Percentiles rank a stretch among this genome's conserved stretches.
Conservation (phyloP, 805 yeast genomes). For the Suhomyces xylopsoci region DNA sequence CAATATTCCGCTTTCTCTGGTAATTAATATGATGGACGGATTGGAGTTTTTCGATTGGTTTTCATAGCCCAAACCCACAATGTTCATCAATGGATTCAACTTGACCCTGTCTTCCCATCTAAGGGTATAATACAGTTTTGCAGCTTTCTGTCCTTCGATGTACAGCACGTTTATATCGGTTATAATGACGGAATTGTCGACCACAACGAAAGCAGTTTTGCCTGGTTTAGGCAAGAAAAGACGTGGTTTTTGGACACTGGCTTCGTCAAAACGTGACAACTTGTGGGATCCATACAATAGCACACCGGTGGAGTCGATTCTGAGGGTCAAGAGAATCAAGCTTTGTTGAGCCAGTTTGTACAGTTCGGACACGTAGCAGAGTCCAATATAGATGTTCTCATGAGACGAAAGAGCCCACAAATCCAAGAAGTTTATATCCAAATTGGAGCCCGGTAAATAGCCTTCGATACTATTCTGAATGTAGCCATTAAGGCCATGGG, state of each 20-base stretch:
- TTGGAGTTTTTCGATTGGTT: slow-evolving; percentile 31
- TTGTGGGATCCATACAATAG: slow-evolving; percentile 63
- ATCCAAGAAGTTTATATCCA: slow-evolving; percentile 58
- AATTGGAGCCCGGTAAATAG: slow-evolving; percentile 45
- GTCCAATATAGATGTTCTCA: slow-evolving; percentile 43
- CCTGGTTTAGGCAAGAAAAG: slow-evolving; percentile 58
- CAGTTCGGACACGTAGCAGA: slow-evolving; percentile 21
- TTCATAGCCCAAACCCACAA: slow-evolving; percentile 63
- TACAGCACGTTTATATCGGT: slow-evolving; percentile 52
- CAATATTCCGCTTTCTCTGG: slow-evolving; percentile 59
- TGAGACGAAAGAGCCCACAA: slow-evolving; percentile 45
- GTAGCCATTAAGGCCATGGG: slow-evolving; percentile 29
- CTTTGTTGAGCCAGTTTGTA: slow-evolving; percentile 13
- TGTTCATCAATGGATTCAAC: slow-evolving; percentile 49
- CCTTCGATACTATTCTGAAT: slow-evolving; percentile 35
- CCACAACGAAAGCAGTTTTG: slow-evolving; percentile 56
- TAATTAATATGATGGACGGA: slow-evolving; percentile 46
- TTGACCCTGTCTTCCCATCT: slow-evolving; percentile 82
- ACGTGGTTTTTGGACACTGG: slow-evolving; percentile 34
- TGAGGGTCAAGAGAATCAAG: slow-evolving; percentile 51
- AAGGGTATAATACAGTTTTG: slow-evolving; percentile 31
- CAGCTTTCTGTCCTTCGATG: slow-evolving; percentile 14
- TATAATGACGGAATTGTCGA: slow-evolving; percentile 60
- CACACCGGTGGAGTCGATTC: slow-evolving; percentile 49
- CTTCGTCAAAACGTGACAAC: slow-evolving; percentile 42